Evolutionary conservation across 75 land plant genomes (phyloP).

Genomic region (Ceratopteris richardii): DNA sequence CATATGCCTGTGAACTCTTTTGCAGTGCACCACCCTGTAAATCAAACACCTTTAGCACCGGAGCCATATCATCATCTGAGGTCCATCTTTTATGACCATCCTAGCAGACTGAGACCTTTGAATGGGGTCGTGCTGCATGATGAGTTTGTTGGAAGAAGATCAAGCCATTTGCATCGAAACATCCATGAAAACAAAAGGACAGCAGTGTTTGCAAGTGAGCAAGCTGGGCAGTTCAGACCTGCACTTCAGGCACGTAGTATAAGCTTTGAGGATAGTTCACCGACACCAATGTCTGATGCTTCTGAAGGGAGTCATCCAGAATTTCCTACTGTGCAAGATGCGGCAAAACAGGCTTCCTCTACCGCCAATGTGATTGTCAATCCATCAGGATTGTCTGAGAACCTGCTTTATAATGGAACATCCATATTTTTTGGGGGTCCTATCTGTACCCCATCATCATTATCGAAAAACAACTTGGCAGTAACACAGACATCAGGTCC

Average conservation of each 20-base stretch:
- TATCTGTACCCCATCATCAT: constrained; percentile 27
- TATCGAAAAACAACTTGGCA: too few species aligned
- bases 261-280: constrained; percentile 11
- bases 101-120: constrained; percentile 13
- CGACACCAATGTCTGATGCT: constrained; percentile 5
- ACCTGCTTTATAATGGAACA: constrained; percentile 48
- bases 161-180: constrained; percentile 5
- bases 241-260: constrained; percentile 16
- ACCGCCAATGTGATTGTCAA: too few species aligned
- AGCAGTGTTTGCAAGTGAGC: constrained; percentile 56
- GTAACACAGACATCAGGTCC: too few species aligned
- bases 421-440: constrained; percentile 85
- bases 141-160: constrained; percentile 35
- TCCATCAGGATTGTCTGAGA: constrained; percentile 19
- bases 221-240: constrained; percentile 50
- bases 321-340: constrained; percentile 7
- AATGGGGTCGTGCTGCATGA: constrained; percentile 15
- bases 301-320: constrained; percentile 9
- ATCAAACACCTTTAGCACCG: background rate
- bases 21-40: background rate
- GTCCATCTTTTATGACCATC: too few species aligned
- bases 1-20: too few species aligned
- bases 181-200: constrained; percentile 7
- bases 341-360: constrained; percentile 12
- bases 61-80: too few species aligned